phyloP scores from a whole-genome alignment of 2,329 filamentous ascomycete genomes.

The Phaeoacremonium minimum region DNA sequence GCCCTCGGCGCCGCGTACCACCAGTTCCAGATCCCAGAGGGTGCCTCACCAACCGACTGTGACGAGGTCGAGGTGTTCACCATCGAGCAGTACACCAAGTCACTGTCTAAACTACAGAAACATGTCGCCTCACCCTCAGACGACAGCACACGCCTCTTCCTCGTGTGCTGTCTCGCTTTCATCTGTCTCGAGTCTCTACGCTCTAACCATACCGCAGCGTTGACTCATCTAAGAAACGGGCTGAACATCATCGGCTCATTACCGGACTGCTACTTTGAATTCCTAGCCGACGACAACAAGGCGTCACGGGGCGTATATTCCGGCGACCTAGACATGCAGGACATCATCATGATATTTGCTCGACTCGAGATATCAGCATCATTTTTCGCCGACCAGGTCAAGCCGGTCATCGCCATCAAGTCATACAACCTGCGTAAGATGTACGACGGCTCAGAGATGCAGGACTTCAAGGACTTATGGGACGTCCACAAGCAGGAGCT shows the following conservation, averaged over 20 bases:
- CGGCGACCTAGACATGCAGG: slow-evolving; percentile 12
- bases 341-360: slow-evolving; percentile 18
- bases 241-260: slow-evolving; percentile 19
- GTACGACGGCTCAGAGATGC: slow-evolving; percentile 1
- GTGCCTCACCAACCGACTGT: slow-evolving; percentile 8
- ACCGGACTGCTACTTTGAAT: slow-evolving; percentile 11
- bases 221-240: slow-evolving; percentile 19
- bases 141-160: slow-evolving; percentile 18
- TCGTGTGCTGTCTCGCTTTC: slow-evolving; percentile 20
- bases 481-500: slow-evolving; percentile 10
- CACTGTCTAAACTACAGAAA: slow-evolving; percentile 24
- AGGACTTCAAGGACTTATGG: slow-evolving; percentile 5
- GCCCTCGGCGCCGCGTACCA: slow-evolving; percentile 25
- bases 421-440: slow-evolving; percentile 10
- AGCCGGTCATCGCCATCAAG: slow-evolving; percentile 15
- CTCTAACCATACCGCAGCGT: slow-evolving; percentile 14
- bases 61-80: slow-evolving; percentile 27
- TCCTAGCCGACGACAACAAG: slow-evolving; percentile 9
- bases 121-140: slow-evolving; percentile 15
- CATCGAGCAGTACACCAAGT: slow-evolving; percentile 31
- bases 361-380: slow-evolving; percentile 16
- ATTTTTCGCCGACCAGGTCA: slow-evolving; percentile 16
- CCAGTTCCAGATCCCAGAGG: slow-evolving; percentile 14
- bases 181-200: slow-evolving; percentile 20
- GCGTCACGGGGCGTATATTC: neutral